Conservation (phyloP, 108 stramenopile species). For the Fragilaria radians region DNA sequence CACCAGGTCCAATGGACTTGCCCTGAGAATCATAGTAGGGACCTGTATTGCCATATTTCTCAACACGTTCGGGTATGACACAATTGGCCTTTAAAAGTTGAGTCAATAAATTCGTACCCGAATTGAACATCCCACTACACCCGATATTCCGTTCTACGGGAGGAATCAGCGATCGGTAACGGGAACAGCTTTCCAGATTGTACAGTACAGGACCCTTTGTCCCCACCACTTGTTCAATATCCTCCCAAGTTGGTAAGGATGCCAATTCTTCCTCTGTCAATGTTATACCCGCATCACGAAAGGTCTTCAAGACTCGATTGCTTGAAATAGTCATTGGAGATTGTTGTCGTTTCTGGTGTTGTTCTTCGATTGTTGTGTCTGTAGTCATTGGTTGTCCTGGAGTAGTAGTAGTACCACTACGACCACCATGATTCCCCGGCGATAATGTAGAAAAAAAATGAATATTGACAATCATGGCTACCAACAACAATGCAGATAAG, state of each 20-base stretch:
- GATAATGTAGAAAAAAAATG: too few species aligned
- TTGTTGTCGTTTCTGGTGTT: too few species aligned
- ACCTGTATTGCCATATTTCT: constrained; percentile 19
- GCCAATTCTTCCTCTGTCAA: constrained; percentile 40
- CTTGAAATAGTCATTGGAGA: too few species aligned
- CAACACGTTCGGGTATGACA: constrained; percentile 12
- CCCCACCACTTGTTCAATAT: constrained; percentile 51
- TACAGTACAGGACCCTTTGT: constrained; percentile 25
- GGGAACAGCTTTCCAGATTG: constrained; percentile 42
- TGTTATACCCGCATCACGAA: constrained; percentile 36
- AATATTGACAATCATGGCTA: too few species aligned
- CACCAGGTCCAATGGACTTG: constrained; percentile 12
- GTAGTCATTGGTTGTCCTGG: too few species aligned
- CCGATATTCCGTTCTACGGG: constrained; percentile 13
- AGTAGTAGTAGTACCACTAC: too few species aligned
- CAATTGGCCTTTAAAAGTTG: constrained; percentile 61
- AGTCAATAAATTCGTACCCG: constrained; percentile 79
- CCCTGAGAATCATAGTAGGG: constrained; percentile 47
- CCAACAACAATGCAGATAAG: too few species aligned
- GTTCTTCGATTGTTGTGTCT: too few species aligned
- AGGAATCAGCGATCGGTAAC: constrained; percentile 19
- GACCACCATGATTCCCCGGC: too few species aligned
- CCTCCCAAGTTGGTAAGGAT: constrained; percentile 50
- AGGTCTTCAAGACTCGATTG: constrained; percentile 27
- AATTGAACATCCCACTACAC: constrained; percentile 72